Conservation (phyloP, 306 rosid genomes). For the Pyrus pyrifolia region DNA sequence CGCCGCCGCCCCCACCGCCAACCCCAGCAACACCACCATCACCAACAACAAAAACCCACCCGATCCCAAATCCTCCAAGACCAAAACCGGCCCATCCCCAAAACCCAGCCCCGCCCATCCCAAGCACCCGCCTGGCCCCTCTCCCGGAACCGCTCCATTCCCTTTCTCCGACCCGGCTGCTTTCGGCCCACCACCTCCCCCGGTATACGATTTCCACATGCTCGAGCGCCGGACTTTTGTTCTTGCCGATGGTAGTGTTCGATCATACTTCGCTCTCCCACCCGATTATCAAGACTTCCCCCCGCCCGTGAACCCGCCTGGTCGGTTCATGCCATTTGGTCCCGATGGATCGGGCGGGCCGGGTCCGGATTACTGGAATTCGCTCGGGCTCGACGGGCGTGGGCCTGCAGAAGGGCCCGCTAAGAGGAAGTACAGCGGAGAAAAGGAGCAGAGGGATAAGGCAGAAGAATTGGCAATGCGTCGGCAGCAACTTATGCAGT, state of each 20-base stretch:
- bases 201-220: conserved; percentile 93
- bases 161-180: conserved; percentile 52
- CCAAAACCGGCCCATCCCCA: conserved; percentile 26
- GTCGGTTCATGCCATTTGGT: conserved; percentile 30
- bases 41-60: conserved; percentile 26
- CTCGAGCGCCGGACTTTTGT: conserved; percentile 86
- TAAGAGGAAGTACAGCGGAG: conserved; percentile 61
- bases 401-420: conserved; percentile 35
- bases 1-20: conserved; percentile 2
- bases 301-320: conserved; percentile 26
- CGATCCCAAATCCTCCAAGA: conserved; percentile 29
- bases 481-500: conserved; percentile 43
- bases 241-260: conserved; percentile 85
- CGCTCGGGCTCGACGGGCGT: conserved; percentile 46
- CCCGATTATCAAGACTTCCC: conserved; percentile 71
- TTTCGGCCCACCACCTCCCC: conserved; percentile 75
- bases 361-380: conserved; percentile 52
- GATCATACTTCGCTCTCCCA: conserved; percentile 90
- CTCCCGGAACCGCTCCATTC: conserved; percentile 21
- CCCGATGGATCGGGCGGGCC: conserved; percentile 34
- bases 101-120: conserved; percentile 18
- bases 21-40: background rate
- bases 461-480: conserved; percentile 47
- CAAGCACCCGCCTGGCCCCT: conserved; percentile 18
- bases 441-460: conserved; percentile 28